A percentile compares a stretch with the other conserved stretches of the same genome.
These are phyloP conservation scores for Ustulina deusta DNA, from an alignment of 2,329 filamentous ascomycete genomes.

Conservation along the genomic window DNA sequence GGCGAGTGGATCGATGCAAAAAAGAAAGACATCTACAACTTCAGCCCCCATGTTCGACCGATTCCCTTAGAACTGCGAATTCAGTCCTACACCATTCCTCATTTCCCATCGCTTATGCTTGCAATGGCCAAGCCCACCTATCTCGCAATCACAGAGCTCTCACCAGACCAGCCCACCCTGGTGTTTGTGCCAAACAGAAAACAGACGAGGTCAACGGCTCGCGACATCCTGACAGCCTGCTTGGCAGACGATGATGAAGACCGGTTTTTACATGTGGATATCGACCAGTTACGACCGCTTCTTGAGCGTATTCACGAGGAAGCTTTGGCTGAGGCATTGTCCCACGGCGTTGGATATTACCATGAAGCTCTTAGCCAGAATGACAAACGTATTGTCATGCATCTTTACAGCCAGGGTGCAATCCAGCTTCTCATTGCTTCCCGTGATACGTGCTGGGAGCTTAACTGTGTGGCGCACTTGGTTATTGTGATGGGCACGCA, in stretches of 20 bases:
- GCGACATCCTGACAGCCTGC: conserved; percentile 89
- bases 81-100: conserved; percentile 94
- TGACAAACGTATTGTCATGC: conserved; percentile 93
- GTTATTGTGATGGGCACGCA: conserved; percentile 98
- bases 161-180: conserved; percentile 87
- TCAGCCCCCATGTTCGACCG: conserved; percentile 90
- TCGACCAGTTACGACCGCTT: conserved; percentile 84
- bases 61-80: conserved; percentile 93
- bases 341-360: conserved; percentile 96
- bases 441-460: conserved; percentile 95
- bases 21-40: conserved; percentile 99
- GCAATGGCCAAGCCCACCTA: conserved; percentile 98
- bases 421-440: conserved; percentile 83
- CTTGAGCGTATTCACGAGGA: conserved; percentile 87
- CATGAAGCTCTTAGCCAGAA: conserved; percentile 91
- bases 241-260: conserved; percentile 92
- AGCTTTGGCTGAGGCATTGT: conserved; percentile 86
- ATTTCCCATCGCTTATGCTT: conserved; percentile 98
- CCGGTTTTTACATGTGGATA: conserved; percentile 87
- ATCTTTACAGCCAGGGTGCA: conserved; percentile 88
- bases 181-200: conserved; percentile 94
- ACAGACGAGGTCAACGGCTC: conserved; percentile 87
- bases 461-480: conserved; percentile 87
- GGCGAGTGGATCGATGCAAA: conserved; percentile 98
- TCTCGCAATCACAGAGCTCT: conserved; percentile 86